Evolutionary conservation across 164 flowering plant genomes (phyloP).

Genomic region (Magnolia kwangsiensis): DNA sequence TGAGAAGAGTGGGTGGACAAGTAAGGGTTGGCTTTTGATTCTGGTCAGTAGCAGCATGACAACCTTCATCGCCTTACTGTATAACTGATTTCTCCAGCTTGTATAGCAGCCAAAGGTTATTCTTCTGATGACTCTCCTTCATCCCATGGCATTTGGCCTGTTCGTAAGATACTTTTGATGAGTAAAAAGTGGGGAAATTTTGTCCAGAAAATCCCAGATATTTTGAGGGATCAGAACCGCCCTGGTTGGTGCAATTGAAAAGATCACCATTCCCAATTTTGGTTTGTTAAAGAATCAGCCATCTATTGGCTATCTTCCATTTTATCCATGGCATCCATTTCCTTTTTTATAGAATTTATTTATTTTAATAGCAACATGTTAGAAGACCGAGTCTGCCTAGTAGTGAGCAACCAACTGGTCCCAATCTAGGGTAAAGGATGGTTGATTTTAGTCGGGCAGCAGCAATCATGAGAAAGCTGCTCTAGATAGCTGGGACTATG

Average conservation of each 20-base stretch:
- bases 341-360: neutral
- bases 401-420: too few species aligned
- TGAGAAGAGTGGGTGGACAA: slow-evolving; percentile 24
- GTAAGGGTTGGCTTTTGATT: slow-evolving; percentile 58
- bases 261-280: neutral
- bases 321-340: neutral
- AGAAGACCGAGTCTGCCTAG: too few species aligned
- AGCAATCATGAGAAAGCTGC: too few species aligned
- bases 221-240: neutral
- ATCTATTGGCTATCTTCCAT: neutral
- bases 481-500: too few species aligned
- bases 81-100: slow-evolving; percentile 17
- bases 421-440: too few species aligned
- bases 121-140: neutral
- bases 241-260: neutral
- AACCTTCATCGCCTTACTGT: slow-evolving; percentile 43
- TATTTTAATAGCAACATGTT: too few species aligned
- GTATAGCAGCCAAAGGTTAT: neutral
- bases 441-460: too few species aligned
- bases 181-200: neutral
- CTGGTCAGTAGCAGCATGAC: slow-evolving; percentile 51
- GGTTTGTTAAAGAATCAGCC: neutral
- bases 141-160: neutral
- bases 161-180: neutral
- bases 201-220: neutral